phyloP scores from a whole-genome alignment of 768 basidiomycete species.

The Melanogaster broomeanus region DNA sequence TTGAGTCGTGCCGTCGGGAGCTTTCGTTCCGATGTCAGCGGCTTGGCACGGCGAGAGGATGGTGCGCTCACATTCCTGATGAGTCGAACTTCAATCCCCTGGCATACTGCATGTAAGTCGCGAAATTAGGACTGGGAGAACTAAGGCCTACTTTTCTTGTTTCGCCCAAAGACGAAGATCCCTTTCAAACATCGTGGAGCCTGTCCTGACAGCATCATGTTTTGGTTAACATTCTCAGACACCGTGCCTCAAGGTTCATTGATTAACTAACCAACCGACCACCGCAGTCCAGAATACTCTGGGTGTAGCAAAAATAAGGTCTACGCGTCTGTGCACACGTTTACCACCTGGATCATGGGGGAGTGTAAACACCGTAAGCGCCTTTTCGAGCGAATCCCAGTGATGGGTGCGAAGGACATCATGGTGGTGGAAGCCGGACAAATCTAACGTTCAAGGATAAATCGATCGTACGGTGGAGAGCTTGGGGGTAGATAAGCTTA shows the following conservation, averaged over 20 bases:
- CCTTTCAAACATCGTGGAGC: constrained; percentile 87
- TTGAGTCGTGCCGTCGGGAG: constrained; percentile 65
- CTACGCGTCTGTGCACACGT: constrained; percentile 67
- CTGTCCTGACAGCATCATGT: constrained; percentile 54
- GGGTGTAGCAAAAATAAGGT: constrained; percentile 79
- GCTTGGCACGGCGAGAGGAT: background rate
- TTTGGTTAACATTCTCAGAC: background rate
- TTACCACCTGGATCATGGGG: constrained; percentile 41
- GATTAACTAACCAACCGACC: constrained; percentile 69
- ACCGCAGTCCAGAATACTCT: constrained; percentile 87
- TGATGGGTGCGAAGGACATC: constrained; percentile 57
- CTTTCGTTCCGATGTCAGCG: constrained; percentile 33
- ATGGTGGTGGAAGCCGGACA: constrained; percentile 59
- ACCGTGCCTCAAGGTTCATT: background rate
- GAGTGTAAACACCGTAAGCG: constrained; percentile 75
- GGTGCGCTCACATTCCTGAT: constrained; percentile 63
- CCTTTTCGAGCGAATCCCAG: constrained; percentile 84
- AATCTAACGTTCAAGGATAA: constrained; percentile 39
- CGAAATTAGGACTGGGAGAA: background rate
- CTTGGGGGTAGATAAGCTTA: constrained; percentile 37
- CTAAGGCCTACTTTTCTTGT: constrained; percentile 45
- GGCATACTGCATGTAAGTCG: constrained; percentile 2
- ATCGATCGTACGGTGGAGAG: background rate
- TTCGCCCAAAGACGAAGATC: constrained; percentile 81
- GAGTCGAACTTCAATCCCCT: constrained; percentile 87